A percentile compares a stretch with the other conserved stretches of the same genome.
phyloP scores from a whole-genome alignment of 345 rosid species.

The Jatropha curcas region DNA sequence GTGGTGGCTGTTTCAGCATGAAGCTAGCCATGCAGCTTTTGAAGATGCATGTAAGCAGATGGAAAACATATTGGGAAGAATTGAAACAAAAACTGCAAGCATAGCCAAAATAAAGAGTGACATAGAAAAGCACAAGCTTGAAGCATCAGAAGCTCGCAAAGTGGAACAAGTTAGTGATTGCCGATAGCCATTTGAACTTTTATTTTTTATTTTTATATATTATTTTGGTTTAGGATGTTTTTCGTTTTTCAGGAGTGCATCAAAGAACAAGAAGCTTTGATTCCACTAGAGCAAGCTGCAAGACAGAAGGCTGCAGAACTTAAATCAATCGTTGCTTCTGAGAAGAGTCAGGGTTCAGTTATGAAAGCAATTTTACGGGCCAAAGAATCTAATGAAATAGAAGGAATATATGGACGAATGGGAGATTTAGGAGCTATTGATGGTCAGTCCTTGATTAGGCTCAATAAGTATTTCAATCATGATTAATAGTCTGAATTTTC shows the following conservation, averaged over 20 bases:
- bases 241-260: slow-evolving; percentile 59
- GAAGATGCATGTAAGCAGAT: slow-evolving; percentile 80
- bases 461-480: not conserved
- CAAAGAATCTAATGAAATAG: slow-evolving; percentile 74
- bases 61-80: slow-evolving; percentile 52
- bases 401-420: slow-evolving; percentile 94
- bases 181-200: slow-evolving; percentile 21
- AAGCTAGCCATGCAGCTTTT: slow-evolving; percentile 71
- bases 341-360: slow-evolving; percentile 92
- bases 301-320: slow-evolving; percentile 90
- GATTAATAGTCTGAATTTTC: not conserved
- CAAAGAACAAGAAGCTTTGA: slow-evolving; percentile 75
- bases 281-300: slow-evolving; percentile 89
- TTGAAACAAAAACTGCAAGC: slow-evolving; percentile 45
- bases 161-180: slow-evolving; percentile 60
- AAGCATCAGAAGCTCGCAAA: slow-evolving; percentile 68
- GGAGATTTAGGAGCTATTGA: slow-evolving; percentile 99
- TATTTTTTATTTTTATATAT: not conserved
- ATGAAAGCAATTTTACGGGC: slow-evolving; percentile 83
- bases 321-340: slow-evolving; percentile 72
- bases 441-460: slow-evolving; percentile 43
- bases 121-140: slow-evolving; percentile 58
- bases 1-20: slow-evolving; percentile 60
- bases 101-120: slow-evolving; percentile 49
- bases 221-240: slow-evolving; percentile 1